These are phyloP conservation scores for Neonectria hederae DNA, from an alignment of 2,329 filamentous ascomycete species.

Conservation along the genomic window DNA sequence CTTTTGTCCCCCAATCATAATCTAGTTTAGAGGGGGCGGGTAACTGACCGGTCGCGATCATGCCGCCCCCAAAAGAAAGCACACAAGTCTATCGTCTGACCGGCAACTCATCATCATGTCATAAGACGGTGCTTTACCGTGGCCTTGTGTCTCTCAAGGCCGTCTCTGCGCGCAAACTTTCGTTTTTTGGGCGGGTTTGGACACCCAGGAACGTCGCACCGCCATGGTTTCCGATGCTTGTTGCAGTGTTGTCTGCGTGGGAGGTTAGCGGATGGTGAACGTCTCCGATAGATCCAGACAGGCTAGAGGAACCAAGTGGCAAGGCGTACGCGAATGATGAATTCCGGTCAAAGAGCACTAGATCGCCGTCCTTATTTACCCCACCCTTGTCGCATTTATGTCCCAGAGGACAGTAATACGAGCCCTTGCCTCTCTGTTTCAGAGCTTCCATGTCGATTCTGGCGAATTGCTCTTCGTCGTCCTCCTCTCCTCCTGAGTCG, in stretches of 20 bases:
- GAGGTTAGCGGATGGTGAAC: constrained; percentile 31
- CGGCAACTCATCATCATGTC: constrained; percentile 38
- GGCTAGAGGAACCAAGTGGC: constrained; percentile 16
- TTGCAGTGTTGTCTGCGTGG: constrained; percentile 53
- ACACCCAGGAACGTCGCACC: constrained; percentile 50
- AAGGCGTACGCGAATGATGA: constrained; percentile 52
- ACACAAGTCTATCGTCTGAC: too few species aligned
- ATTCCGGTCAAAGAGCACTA: constrained; percentile 53
- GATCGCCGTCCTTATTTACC: constrained; percentile 50
- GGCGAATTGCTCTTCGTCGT: constrained; percentile 48
- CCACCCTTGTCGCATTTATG: constrained; percentile 52
- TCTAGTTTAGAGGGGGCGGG: constrained; percentile 29
- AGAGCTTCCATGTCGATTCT: constrained; percentile 52
- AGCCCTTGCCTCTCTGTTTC: constrained; percentile 52
- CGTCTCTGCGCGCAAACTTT: constrained; percentile 53
- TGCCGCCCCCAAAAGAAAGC: too few species aligned
- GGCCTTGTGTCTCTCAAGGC: constrained; percentile 52
- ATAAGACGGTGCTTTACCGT: constrained; percentile 51
- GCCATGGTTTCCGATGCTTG: constrained; percentile 55
- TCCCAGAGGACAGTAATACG: constrained; percentile 50
- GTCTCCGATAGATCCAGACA: constrained; percentile 8
- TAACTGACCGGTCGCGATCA: constrained; percentile 21
- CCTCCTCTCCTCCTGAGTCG: constrained; percentile 45
- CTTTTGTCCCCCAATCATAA: constrained; percentile 34
- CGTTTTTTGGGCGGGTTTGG: constrained; percentile 54